Conservation (phyloP, 257 asterid genomes). For the Ballota nigra region DNA sequence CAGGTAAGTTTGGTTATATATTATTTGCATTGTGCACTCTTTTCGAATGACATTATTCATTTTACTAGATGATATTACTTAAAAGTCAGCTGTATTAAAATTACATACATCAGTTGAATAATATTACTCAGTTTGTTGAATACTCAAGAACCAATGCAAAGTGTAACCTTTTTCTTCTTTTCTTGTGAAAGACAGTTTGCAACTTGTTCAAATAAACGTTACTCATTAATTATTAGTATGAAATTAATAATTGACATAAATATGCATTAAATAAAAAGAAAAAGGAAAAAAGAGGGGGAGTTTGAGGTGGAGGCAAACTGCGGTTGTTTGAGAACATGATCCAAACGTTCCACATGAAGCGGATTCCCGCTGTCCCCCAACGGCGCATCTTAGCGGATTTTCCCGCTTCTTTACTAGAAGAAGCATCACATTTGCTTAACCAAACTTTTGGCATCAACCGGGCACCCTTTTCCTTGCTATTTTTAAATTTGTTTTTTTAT, state of each 20-base stretch:
- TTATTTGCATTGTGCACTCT: no score
- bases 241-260: background rate
- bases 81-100: no score
- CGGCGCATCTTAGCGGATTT: slow-evolving; percentile 27
- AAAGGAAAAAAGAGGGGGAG: background rate
- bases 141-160: no score
- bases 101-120: no score
- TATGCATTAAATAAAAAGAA: background rate
- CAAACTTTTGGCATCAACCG: slow-evolving; percentile 28
- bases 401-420: background rate
- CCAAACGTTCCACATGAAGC: slow-evolving; percentile 32
- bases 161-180: no score
- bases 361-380: slow-evolving; percentile 28
- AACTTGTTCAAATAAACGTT: no score
- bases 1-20: no score
- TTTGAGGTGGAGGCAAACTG: background rate
- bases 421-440: background rate
- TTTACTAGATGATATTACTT: no score
- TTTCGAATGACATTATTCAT: no score
- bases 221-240: background rate
- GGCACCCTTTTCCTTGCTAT: background rate
- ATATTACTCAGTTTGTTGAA: no score
- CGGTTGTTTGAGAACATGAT: slow-evolving; percentile 21
- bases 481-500: background rate
- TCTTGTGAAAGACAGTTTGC: no score